Conservation (phyloP, 2,329 filamentous ascomycete genomes). For the Alternaria hordeiaustralica region DNA sequence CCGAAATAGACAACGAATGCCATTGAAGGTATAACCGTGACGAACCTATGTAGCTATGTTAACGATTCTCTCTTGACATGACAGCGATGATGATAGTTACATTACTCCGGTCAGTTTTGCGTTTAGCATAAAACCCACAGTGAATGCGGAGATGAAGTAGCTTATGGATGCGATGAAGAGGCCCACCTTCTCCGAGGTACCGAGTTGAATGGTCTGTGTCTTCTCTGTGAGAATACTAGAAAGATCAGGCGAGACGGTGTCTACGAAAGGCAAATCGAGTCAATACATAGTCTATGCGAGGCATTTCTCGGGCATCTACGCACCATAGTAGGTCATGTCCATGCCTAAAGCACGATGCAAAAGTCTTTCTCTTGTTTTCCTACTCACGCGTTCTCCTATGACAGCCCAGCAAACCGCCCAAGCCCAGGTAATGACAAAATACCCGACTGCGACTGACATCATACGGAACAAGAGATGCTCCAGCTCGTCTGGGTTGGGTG, state of each 20-base stretch:
- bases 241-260: conserved; percentile 58
- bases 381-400: conserved; percentile 57
- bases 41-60: conserved; percentile 34
- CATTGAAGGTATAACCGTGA: conserved; percentile 59
- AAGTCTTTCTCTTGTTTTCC: conserved; percentile 55
- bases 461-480: conserved; percentile 51
- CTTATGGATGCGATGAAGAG: conserved; percentile 55
- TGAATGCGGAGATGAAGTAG: conserved; percentile 55
- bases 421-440: conserved; percentile 58
- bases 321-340: conserved; percentile 58
- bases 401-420: conserved; percentile 60
- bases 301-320: background rate
- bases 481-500: conserved; percentile 54
- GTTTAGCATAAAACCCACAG: conserved; percentile 55
- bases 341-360: conserved; percentile 58
- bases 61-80: background rate
- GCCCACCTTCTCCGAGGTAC: conserved; percentile 56
- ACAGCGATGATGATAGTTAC: conserved; percentile 15
- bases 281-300: background rate
- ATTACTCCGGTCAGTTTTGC: conserved; percentile 52
- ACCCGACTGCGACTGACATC: conserved; percentile 54
- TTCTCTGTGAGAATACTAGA: conserved; percentile 55
- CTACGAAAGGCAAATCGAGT: conserved; percentile 22
- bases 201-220: conserved; percentile 55
- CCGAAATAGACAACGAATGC: conserved; percentile 51